phyloP scores from a whole-genome alignment of 2,329 filamentous ascomycete genomes.

The Nothopassalora personata region DNA sequence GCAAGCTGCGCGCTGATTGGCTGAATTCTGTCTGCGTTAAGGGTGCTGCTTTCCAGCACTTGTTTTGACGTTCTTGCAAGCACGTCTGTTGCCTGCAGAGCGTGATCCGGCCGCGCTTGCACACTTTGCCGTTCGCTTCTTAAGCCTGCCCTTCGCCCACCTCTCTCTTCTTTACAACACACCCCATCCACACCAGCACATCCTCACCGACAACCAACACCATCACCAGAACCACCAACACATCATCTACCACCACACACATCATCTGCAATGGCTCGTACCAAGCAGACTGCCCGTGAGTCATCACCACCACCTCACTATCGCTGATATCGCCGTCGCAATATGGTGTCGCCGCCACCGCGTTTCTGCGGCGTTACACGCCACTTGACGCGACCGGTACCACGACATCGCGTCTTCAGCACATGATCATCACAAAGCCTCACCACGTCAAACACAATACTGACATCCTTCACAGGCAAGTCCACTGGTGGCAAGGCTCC shows the following conservation, averaged over 20 bases:
- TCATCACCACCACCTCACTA: constrained; percentile 31
- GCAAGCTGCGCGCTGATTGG: constrained; percentile 4
- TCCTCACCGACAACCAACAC: constrained; percentile 16
- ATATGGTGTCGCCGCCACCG: constrained; percentile 16
- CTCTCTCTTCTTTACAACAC: constrained; percentile 18
- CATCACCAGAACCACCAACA: constrained; percentile 12
- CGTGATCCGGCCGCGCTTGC: not conserved
- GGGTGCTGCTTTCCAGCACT: constrained; percentile 8
- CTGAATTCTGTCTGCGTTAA: not conserved
- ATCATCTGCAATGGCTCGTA: constrained; percentile 46
- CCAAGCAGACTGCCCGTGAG: constrained; percentile 54
- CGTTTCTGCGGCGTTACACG: constrained; percentile 17
- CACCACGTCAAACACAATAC: constrained; percentile 27
- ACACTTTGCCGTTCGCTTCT: not conserved
- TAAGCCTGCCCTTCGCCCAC: constrained; percentile 10
- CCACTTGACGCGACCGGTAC: constrained; percentile 17
- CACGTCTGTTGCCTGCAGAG: constrained; percentile 1
- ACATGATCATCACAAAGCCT: constrained; percentile 15
- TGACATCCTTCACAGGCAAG: constrained; percentile 53
- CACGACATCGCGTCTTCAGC: constrained; percentile 16
- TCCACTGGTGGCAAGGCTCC: constrained; percentile 68
- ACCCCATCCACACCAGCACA: constrained; percentile 11
- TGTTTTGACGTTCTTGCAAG: not conserved
- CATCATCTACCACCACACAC: constrained; percentile 31
- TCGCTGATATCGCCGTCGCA: constrained; percentile 23